Conservation (phyloP, 768 basidiomycete genomes). For the Kwoniella newhampshirensis region DNA sequence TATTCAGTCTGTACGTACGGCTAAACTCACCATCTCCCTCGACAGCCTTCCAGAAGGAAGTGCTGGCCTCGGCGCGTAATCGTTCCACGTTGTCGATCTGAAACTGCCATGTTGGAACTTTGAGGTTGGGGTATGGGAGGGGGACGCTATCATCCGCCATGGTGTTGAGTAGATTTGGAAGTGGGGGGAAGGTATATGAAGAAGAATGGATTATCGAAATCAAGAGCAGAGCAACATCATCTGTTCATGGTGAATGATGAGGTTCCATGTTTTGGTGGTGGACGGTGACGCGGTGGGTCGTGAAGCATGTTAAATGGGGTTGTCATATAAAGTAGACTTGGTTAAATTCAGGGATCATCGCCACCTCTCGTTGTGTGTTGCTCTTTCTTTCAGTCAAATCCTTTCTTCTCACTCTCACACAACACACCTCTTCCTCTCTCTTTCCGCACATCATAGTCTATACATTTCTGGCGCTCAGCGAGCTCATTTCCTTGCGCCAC, state of each 20-base stretch:
- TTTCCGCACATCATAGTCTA: not conserved
- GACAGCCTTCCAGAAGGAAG: slow-evolving; percentile 69
- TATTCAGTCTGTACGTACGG: not conserved
- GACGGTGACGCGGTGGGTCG: slow-evolving; percentile 10
- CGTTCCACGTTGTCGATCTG: slow-evolving; percentile 66
- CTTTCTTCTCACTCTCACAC: no score
- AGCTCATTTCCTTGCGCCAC: no score
- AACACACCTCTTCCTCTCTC: no score
- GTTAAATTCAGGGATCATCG: not conserved
- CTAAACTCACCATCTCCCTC: slow-evolving; percentile 69
- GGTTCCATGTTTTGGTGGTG: no score
- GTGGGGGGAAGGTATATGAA: not conserved
- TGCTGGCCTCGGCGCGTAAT: slow-evolving; percentile 68
- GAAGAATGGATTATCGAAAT: no score
- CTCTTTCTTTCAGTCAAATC: not conserved
- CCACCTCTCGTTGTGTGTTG: not conserved
- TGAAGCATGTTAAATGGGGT: not conserved
- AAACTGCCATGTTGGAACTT: slow-evolving; percentile 75
- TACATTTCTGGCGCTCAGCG: not conserved
- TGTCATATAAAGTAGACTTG: not conserved
- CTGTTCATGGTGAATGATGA: no score
- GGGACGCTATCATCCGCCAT: slow-evolving; percentile 81
- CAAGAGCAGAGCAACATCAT: no score
- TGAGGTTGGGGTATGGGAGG: slow-evolving; percentile 81
- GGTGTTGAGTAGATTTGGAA: slow-evolving; percentile 10